phyloP scores from a whole-genome alignment of 257 asterid species.

The Coffea canephora region DNA sequence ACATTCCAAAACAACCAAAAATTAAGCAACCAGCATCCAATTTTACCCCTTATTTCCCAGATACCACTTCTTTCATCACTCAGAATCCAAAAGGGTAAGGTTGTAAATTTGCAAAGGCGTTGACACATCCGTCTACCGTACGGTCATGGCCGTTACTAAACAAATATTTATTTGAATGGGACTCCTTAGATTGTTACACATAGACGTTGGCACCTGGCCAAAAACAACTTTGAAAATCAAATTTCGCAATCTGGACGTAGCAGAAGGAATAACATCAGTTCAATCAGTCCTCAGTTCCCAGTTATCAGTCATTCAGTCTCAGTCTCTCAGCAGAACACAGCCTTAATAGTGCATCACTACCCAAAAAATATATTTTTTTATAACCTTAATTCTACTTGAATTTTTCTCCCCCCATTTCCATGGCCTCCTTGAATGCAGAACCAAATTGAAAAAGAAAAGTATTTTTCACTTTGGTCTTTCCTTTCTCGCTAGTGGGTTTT shows the following conservation, averaged over 20 bases:
- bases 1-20: background rate
- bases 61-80: background rate
- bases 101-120: constrained; percentile 10
- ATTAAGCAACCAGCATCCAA: background rate
- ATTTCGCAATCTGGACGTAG: constrained; percentile 1
- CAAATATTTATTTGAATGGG: constrained; percentile 32
- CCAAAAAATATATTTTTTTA: background rate
- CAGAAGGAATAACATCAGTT: background rate
- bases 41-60: background rate
- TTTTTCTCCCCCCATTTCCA: background rate
- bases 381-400: background rate
- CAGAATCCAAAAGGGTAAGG: constrained; percentile 23
- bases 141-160: constrained; percentile 34
- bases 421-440: constrained; percentile 26
- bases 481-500: background rate
- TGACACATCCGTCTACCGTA: constrained; percentile 38
- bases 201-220: constrained; percentile 39
- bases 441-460: constrained; percentile 8
- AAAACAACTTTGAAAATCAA: constrained; percentile 47
- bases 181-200: background rate
- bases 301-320: constrained; percentile 2
- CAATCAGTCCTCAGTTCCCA: background rate
- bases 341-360: constrained; percentile 9
- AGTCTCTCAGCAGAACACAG: background rate
- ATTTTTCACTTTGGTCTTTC: background rate